A percentile compares a stretch with the other conserved stretches of the same genome.
Evolutionary conservation across 805 yeast genomes (phyloP).

Genomic region (Metschnikowia vanudenii): DNA sequence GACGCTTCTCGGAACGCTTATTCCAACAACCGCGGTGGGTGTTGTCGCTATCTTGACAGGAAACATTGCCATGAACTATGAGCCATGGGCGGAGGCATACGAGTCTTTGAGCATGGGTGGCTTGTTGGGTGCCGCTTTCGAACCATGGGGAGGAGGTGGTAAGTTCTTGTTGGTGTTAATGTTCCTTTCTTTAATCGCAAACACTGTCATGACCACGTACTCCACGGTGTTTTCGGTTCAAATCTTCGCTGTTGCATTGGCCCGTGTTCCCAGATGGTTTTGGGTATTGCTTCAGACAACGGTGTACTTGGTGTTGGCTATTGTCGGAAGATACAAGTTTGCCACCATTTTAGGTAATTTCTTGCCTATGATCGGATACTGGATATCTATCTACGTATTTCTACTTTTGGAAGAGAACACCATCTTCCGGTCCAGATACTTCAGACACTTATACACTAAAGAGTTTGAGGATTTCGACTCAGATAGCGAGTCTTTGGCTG

Average conservation of each 20-base stretch:
- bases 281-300: slow-evolving; percentile 65
- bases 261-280: slow-evolving; percentile 73
- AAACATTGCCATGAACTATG: slow-evolving; percentile 56
- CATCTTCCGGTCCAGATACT: slow-evolving; percentile 58
- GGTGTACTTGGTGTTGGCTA: slow-evolving; percentile 64
- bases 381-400: slow-evolving; percentile 82
- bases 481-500: slow-evolving; percentile 12
- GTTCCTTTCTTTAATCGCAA: slow-evolving; percentile 73
- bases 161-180: slow-evolving; percentile 69
- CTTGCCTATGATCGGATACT: slow-evolving; percentile 88
- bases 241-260: slow-evolving; percentile 51
- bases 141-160: slow-evolving; percentile 76
- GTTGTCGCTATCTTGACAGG: slow-evolving; percentile 70
- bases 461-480: slow-evolving; percentile 26
- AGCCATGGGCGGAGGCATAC: slow-evolving; percentile 59
- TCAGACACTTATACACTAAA: slow-evolving; percentile 30
- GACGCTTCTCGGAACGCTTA: slow-evolving; percentile 62
- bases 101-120: slow-evolving; percentile 71
- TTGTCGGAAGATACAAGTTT: slow-evolving; percentile 74
- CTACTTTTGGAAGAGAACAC: slow-evolving; percentile 68
- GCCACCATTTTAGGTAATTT: slow-evolving; percentile 73
- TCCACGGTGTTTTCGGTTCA: slow-evolving; percentile 79
- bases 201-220: slow-evolving; percentile 77
- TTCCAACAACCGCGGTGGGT: slow-evolving; percentile 78
- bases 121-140: slow-evolving; percentile 59